phyloP scores from a whole-genome alignment of 2,329 filamentous ascomycete genomes.

The Gremmenia infestans region DNA sequence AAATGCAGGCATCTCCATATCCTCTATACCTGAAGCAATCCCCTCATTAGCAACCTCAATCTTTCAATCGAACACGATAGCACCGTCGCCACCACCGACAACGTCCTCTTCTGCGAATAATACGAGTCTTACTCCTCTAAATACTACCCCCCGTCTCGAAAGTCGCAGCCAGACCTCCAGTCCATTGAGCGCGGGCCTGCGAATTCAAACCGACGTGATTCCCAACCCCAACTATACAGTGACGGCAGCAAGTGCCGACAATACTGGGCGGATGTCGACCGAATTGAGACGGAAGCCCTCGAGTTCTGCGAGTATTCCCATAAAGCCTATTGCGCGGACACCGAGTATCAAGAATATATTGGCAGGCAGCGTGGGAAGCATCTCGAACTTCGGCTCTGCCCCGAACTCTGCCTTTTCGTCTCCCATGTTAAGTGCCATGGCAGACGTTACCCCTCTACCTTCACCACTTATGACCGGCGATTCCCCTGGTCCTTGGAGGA shows the following conservation, averaged over 20 bases:
- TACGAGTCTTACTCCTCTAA: slow-evolving; percentile 18
- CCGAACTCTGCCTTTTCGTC: slow-evolving; percentile 67
- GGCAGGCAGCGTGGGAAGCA: slow-evolving; percentile 42
- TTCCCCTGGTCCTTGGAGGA: slow-evolving; percentile 63
- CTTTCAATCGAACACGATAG: slow-evolving; percentile 37
- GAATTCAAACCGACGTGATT: slow-evolving; percentile 35
- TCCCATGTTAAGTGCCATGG: slow-evolving; percentile 69
- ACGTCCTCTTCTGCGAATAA: slow-evolving; percentile 6
- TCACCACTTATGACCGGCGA: slow-evolving; percentile 65
- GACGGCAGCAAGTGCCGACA: slow-evolving; percentile 22
- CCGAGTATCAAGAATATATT: slow-evolving; percentile 56
- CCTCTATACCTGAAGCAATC: slow-evolving; percentile 6
- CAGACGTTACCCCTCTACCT: slow-evolving; percentile 72
- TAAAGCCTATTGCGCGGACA: slow-evolving; percentile 49
- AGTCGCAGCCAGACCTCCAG: slow-evolving; percentile 18
- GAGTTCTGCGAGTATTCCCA: slow-evolving; percentile 15
- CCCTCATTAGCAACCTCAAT: slow-evolving; percentile 10
- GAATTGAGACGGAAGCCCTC: slow-evolving; percentile 15
- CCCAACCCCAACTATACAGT: slow-evolving; percentile 23
- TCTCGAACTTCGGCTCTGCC: slow-evolving; percentile 40
- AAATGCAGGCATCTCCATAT: slow-evolving; percentile 10
- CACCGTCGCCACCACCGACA: slow-evolving; percentile 32
- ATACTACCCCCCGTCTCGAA: slow-evolving; percentile 21
- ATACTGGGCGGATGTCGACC: slow-evolving; percentile 10
- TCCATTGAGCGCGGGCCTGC: slow-evolving; percentile 28